These are phyloP conservation scores for Plasmodium gonderi DNA, from an alignment of 169 alveolate species.

Conservation along the genomic window DNA sequence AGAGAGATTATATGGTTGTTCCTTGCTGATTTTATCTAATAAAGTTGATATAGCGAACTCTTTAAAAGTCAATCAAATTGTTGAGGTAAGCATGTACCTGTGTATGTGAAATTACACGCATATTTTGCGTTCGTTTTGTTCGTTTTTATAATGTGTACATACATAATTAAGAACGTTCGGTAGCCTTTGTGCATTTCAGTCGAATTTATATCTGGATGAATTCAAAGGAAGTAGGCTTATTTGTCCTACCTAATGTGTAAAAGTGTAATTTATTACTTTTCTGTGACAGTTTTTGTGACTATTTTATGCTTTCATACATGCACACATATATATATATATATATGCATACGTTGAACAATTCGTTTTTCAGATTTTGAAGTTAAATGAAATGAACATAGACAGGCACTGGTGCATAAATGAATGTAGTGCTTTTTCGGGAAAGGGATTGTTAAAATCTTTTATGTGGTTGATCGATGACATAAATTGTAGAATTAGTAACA, in stretches of 20 bases:
- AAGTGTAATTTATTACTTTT: too few species aligned
- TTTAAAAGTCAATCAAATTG: constrained; percentile 72
- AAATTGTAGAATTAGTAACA: constrained; percentile 89
- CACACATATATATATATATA: not conserved
- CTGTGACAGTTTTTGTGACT: too few species aligned
- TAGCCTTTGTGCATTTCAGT: not conserved
- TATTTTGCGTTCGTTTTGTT: too few species aligned
- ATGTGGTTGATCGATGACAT: constrained; percentile 96
- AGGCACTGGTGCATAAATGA: constrained; percentile 96
- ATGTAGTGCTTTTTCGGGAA: constrained; percentile 94
- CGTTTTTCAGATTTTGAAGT: constrained; percentile 77
- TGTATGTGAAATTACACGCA: not conserved
- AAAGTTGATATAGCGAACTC: constrained; percentile 62
- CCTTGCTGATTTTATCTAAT: constrained; percentile 76
- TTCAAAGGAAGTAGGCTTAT: too few species aligned
- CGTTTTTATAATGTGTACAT: too few species aligned
- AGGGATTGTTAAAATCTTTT: constrained; percentile 95
- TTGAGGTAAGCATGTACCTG: constrained; percentile 41
- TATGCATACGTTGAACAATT: not conserved
- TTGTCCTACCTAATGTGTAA: too few species aligned
- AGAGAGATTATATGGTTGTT: constrained; percentile 90
- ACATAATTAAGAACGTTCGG: too few species aligned
- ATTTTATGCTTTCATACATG: too few species aligned
- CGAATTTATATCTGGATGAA: not conserved
- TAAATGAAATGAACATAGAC: constrained; percentile 83